Conservation (phyloP, 2,329 filamentous ascomycete species). For the Daldinia sp. region DNA sequence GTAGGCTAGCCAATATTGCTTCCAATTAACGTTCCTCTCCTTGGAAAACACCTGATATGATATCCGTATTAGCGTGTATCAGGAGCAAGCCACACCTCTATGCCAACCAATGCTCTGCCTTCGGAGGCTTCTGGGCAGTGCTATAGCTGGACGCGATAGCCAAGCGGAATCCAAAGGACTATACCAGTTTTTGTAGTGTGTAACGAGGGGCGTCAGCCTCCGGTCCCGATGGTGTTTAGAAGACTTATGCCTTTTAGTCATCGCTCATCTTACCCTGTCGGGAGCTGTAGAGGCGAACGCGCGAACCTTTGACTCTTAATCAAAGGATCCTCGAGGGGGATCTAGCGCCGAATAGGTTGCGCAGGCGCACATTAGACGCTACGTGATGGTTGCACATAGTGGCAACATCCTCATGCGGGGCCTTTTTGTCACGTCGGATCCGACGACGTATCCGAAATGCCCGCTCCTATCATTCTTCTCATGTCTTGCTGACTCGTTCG, state of each 20-base stretch:
- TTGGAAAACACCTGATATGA: not conserved
- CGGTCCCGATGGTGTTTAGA: slow-evolving; percentile 24
- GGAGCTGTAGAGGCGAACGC: slow-evolving; percentile 21
- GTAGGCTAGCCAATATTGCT: not conserved
- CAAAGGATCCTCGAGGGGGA: slow-evolving; percentile 23
- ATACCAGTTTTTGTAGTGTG: slow-evolving; percentile 1
- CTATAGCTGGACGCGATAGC: slow-evolving; percentile 12
- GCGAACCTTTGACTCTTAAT: slow-evolving; percentile 10
- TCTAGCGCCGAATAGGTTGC: slow-evolving; percentile 23
- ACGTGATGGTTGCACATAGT: slow-evolving; percentile 15
- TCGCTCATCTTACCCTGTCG: not conserved
- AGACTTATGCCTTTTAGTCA: not conserved
- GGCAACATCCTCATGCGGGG: not conserved
- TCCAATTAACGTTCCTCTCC: not conserved
- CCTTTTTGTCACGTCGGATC: not conserved
- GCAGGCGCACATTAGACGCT: slow-evolving; percentile 24
- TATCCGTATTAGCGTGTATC: not conserved
- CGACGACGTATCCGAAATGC: not conserved
- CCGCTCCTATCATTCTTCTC: not conserved
- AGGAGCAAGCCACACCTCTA: slow-evolving; percentile 28
- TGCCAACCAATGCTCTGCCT: slow-evolving; percentile 11
- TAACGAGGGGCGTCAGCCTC: slow-evolving; percentile 21
- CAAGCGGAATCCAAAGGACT: not conserved
- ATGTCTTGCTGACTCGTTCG: not conserved
- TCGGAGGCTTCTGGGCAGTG: slow-evolving; percentile 10